Base-by-base conservation (phyloP, 108 stramenopile species). In the Skeletonema menzelii region DNA sequence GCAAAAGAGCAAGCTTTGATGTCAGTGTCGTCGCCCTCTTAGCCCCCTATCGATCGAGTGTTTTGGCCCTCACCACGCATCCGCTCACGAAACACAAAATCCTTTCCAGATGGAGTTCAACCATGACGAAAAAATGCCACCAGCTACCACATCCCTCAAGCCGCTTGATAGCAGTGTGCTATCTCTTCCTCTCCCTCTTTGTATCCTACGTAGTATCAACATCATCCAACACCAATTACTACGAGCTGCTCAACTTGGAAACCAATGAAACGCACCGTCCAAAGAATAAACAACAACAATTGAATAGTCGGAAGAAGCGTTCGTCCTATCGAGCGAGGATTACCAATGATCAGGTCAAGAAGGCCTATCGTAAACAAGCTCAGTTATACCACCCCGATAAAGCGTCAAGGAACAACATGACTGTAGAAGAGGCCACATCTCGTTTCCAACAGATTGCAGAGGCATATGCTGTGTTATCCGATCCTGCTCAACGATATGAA, bases 321-420 rank as follows among this genome's bases (percentile, higher is more conserved):
- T 37, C 79, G 0, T 30, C 67, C 32, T 65, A 73, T 38, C 60
- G 81, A 70, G 49, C 78, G 13, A 76, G 64, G 69, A 67, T 92
- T 3, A 75, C 84, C 15, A 66, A 68, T 42, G 81, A 84, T 93
- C 57, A 85, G 85, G 31, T 96, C 73, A 93, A 93, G 62, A 96
- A 96, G 70, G 95, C 95, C 14, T 96, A 93, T 67, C 81, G 89
- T 38, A 82, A 84, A 35, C 77, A 92, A 13, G 81, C 81, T 11
- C 64, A 73, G 34, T 59, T 69, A 63, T 65, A 85, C 34, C 81
- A 85, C 37, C 84, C 84, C 47, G 87, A 85, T 47, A 91, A 88
- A 53, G 89, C 92, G 2, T 93, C 86, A 63, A 69, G 83, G 22
- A 84, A 84, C 56, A 84, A 83, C 19, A 64, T 56, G 46, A 76